These are phyloP conservation scores for Epipyxis sp. DNA, from an alignment of 108 stramenopile species.

Conservation along the genomic window DNA sequence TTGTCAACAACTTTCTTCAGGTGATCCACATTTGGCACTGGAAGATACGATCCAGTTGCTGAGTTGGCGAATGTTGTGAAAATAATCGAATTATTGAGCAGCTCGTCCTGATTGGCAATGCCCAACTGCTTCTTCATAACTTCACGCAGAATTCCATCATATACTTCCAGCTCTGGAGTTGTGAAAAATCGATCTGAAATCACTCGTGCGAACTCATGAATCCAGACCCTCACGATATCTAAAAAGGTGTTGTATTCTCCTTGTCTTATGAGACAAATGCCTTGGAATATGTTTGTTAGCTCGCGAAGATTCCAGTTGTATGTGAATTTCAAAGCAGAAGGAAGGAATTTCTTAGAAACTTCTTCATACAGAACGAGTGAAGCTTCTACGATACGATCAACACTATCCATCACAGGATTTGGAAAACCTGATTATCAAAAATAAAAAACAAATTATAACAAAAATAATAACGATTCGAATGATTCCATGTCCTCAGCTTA, in stretches of 20 bases:
- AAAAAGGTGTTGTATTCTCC: conserved; percentile 62
- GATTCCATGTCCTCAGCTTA: too few species aligned
- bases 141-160: conserved; percentile 44
- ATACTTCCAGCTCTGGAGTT: conserved; percentile 57
- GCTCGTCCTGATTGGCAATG: conserved; percentile 33
- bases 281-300: conserved; percentile 78
- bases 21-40: conserved; percentile 49
- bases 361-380: conserved; percentile 70
- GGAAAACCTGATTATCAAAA: too few species aligned
- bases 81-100: conserved; percentile 50
- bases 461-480: too few species aligned
- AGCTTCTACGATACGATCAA: conserved; percentile 64
- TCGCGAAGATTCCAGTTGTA: conserved; percentile 93
- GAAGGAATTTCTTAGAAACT: conserved; percentile 71
- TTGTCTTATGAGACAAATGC: conserved; percentile 61
- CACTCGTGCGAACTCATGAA: conserved; percentile 74
- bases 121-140: conserved; percentile 47
- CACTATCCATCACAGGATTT: conserved; percentile 54
- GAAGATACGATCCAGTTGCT: conserved; percentile 59
- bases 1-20: conserved; percentile 60
- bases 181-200: conserved; percentile 71
- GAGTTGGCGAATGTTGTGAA: conserved; percentile 71
- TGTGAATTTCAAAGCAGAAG: conserved; percentile 75
- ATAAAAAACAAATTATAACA: too few species aligned
- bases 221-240: conserved; percentile 65